Evolutionary conservation across 192 early-diverging fungal genomes (phyloP).

Genomic region (Podila verticillata): DNA sequence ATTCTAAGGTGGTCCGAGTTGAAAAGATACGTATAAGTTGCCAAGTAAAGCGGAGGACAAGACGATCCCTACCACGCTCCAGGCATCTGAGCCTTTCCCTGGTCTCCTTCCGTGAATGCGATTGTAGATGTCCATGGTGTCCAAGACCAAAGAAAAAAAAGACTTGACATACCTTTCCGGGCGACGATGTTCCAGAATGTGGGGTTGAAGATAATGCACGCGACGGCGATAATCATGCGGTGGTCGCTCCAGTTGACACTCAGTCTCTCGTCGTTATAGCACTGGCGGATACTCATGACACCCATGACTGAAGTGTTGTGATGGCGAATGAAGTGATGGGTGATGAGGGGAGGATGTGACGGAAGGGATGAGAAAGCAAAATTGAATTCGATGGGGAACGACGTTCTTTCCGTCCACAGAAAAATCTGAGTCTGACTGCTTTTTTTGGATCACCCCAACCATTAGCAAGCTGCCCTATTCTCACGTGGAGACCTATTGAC

Average conservation of each 20-base stretch:
- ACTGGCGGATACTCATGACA: slow-evolving; percentile 35
- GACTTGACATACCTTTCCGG: slow-evolving; percentile 65
- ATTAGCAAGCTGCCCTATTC: too few species aligned
- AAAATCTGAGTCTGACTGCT: background rate
- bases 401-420: background rate
- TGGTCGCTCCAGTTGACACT: slow-evolving; percentile 70
- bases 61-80: background rate
- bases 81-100: too few species aligned
- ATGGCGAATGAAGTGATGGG: background rate
- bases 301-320: too few species aligned
- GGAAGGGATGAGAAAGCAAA: slow-evolving; percentile 2
- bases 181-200: slow-evolving; percentile 92
- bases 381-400: slow-evolving; percentile 1
- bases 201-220: slow-evolving; percentile 86
- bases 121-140: too few species aligned
- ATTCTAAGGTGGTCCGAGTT: slow-evolving; percentile 60
- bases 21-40: background rate
- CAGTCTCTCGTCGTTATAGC: slow-evolving; percentile 24
- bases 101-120: too few species aligned
- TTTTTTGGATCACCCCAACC: background rate
- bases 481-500: too few species aligned
- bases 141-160: background rate
- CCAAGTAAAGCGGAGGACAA: background rate
- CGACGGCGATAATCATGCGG: slow-evolving; percentile 74
- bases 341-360: background rate